Conservation (phyloP, 2,329 filamentous ascomycete species). For the Xylariaceae sp. region DNA sequence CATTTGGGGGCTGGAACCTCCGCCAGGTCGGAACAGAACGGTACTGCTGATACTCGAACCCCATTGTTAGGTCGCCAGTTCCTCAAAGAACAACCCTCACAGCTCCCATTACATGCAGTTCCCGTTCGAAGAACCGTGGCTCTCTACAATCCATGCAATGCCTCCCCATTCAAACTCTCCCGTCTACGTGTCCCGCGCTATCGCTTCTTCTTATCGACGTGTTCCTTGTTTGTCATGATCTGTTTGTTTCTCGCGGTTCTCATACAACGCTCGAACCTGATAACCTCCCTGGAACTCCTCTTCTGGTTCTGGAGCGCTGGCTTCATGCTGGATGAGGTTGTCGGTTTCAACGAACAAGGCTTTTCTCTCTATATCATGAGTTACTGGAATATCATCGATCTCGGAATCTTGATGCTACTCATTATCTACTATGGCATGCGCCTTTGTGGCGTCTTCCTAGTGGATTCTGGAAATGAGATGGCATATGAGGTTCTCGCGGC, state of each 20-base stretch:
- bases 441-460: constrained; percentile 78
- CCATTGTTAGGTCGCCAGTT: constrained; percentile 44
- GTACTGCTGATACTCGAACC: constrained; percentile 42
- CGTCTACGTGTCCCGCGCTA: constrained; percentile 87
- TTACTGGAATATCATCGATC: constrained; percentile 94
- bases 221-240: constrained; percentile 80
- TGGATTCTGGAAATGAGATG: constrained; percentile 72
- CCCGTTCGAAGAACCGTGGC: constrained; percentile 68
- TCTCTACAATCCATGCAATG: constrained; percentile 84
- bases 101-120: constrained; percentile 34
- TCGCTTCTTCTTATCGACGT: constrained; percentile 80
- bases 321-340: constrained; percentile 93
- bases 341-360: constrained; percentile 93
- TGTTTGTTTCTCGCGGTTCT: constrained; percentile 82
- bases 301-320: constrained; percentile 99
- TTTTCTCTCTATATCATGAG: constrained; percentile 96
- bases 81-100: constrained; percentile 30
- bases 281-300: constrained; percentile 77
- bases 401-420: constrained; percentile 81
- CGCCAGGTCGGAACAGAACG: constrained; percentile 29
- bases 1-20: constrained; percentile 29
- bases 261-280: constrained; percentile 65
- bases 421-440: constrained; percentile 87
- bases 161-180: constrained; percentile 86
- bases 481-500: constrained; percentile 93